Evolutionary conservation across 495 filamentous ascomycete genomes (phyloP), one percentile per base, ranked within the genome.

Genomic region (Cudoniella acicularis): DNA sequence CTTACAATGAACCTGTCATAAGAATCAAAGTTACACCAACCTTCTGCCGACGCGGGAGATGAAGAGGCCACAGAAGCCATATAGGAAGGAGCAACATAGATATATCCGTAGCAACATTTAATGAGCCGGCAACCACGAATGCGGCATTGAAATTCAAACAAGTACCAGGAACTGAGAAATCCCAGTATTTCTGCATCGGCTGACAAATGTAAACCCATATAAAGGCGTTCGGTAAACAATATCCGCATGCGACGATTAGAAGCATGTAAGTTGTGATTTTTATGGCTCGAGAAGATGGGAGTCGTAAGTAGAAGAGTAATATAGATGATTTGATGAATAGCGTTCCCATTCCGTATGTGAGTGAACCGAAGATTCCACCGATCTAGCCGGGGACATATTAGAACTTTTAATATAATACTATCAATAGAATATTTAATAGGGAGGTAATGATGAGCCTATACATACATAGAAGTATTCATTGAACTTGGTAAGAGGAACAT

Each of bases 311-410:
- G 50, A 63, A 96, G 54, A 91, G 70, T 54, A 95, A 79, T 62
- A 97, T 90, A n/a, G 89, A 93, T 2, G 89, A 89, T 72, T 96
- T 97, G 53, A 89, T 85, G 50, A 73, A 71, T 49, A 73, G 63
- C 2, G 69, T 68, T 4, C 57, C 42, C 17, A 70, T 47, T 53
- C 60, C 60, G 50, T 67, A 70, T n/a, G 62, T 51, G 11, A 65
- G 43, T 25, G 61, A 17, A 24, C 66, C 64, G 17, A 56, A 60
- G 3, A 69, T 60, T 30, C 6, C 4, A 36, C 64, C 62, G 11
- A 68, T 18, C 67, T 67, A 54, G 30, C n/a, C n/a, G n/a, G n/a
- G n/a, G 30, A 13, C 4, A 36, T 4, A 36, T 6, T 36, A 36
- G 6, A 36, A 36, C 4, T 36, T 36, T 6, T 36, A 36, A 36